A percentile compares a stretch with the other conserved stretches of the same genome.
phyloP scores from a whole-genome alignment of 805 yeast species.

The Blastobotrys attinorum region DNA sequence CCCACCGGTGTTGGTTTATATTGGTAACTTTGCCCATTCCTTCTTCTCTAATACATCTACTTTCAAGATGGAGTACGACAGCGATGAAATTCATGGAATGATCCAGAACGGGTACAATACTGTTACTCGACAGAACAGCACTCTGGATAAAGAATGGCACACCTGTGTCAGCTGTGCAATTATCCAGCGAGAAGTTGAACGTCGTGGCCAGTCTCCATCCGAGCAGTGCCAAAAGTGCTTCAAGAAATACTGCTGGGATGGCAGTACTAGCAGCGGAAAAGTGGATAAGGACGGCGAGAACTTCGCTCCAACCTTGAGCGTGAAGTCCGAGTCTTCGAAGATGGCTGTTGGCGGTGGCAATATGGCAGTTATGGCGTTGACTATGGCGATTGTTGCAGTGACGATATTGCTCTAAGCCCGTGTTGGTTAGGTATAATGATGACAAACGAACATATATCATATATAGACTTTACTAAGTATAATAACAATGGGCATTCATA shows the following conservation, averaged over 20 bases:
- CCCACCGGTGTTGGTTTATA: constrained; percentile 72
- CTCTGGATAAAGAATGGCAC: constrained; percentile 61
- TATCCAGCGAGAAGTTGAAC: constrained; percentile 68
- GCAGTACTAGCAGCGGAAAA: constrained; percentile 24
- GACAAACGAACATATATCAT: too few relatives aligned
- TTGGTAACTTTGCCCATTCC: constrained; percentile 64
- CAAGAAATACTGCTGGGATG: constrained; percentile 68
- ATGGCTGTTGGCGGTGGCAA: too few relatives aligned
- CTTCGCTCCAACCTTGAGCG: constrained; percentile 11
- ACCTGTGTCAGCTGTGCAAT: constrained; percentile 80
- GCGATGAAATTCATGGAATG: constrained; percentile 49
- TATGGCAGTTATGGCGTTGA: too few relatives aligned
- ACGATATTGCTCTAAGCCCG: too few relatives aligned
- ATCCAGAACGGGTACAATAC: constrained; percentile 69
- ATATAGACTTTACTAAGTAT: too few relatives aligned
- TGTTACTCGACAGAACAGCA: constrained; percentile 55
- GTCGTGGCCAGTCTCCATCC: constrained; percentile 48
- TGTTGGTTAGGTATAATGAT: too few relatives aligned
- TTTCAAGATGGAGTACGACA: constrained; percentile 52
- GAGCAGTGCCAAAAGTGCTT: constrained; percentile 70
- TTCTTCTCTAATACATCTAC: constrained; percentile 68
- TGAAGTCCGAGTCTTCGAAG: too few relatives aligned
- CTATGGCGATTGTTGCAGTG: too few relatives aligned
- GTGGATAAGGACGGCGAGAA: constrained; percentile 9
- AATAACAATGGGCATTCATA: too few relatives aligned